Base-by-base conservation (phyloP, 164 flowering plant genomes). In the Cinnamomum micranthum region DNA sequence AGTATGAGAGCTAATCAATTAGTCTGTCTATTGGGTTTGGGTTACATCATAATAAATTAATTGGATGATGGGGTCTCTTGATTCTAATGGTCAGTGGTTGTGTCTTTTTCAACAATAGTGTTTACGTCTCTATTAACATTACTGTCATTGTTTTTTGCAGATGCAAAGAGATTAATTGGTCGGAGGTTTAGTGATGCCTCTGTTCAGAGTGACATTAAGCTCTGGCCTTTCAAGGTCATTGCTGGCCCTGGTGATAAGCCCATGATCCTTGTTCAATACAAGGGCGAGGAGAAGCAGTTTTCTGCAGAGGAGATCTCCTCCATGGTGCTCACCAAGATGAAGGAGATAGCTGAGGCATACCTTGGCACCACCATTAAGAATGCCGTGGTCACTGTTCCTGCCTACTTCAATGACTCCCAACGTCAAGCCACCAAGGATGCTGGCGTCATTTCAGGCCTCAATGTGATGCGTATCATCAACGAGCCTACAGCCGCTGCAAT, bases 401-500 rank as follows among this genome's bases (percentile, higher is more conserved):
- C 85, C 0, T 82, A 82, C 74, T 82, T 80, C 71, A 82, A 82
- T 31, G 85, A 80, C 69, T 82, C 83, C 0, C 85, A 82, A 75
- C 78, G 88, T 13, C 84, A 84, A 60, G 86, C 85, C 2, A 82
- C 85, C 9, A 83, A 80, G 77, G 88, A 84, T 71, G 87, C 88
- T 15, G 87, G 85, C 2, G 82, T 76, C 13, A 84, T 84, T 76
- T 81, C 87, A 23, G 85, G 85, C 33, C 74, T 82, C 7, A 83
- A 83, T 76, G 85, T 83, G 0, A 76, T 83, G 83, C 79, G 87
- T 0, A 84, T 84, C 6, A 81, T 82, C 27, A 82, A 81, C 69
- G 87, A 86, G 55, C 88, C 88, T 5, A 86, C 87, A 1, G 88
- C 88, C 24, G 88, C 88, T 65, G 88, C 87, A 14, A 84, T 84